Conservation (phyloP, 2,329 filamentous ascomycete genomes). For the Alternaria sp. region DNA sequence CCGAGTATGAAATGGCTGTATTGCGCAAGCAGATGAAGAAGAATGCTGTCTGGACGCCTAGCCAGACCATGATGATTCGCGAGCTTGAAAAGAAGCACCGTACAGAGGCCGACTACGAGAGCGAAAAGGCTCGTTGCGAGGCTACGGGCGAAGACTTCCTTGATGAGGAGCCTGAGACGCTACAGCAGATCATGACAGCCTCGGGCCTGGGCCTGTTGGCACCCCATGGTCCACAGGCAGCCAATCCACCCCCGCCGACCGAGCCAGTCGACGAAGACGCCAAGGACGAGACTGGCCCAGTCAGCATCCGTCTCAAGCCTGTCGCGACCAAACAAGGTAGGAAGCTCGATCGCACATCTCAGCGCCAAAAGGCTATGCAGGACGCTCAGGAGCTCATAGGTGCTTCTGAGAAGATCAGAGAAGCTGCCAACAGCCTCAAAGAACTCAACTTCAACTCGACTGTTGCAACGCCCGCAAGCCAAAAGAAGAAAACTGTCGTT, state of each 20-base stretch:
- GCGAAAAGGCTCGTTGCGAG: slow-evolving; percentile 65
- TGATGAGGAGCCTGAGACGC: slow-evolving; percentile 58
- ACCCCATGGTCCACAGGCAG: slow-evolving; percentile 21
- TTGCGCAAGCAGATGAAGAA: slow-evolving; percentile 90
- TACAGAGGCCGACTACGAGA: slow-evolving; percentile 56
- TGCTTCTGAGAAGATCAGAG: slow-evolving; percentile 44
- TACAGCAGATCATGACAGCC: slow-evolving; percentile 33
- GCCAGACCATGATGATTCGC: slow-evolving; percentile 84
- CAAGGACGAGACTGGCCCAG: slow-evolving; percentile 69
- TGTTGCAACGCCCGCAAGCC: slow-evolving; percentile 29
- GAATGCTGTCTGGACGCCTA: slow-evolving; percentile 85
- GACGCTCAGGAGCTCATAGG: slow-evolving; percentile 50
- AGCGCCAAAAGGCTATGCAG: slow-evolving; percentile 60
- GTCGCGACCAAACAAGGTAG: slow-evolving; percentile 84
- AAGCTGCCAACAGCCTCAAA: slow-evolving; percentile 47
- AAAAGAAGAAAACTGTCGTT: slow-evolving; percentile 33
- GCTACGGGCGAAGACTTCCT: slow-evolving; percentile 73
- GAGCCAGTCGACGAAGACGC: slow-evolving; percentile 25
- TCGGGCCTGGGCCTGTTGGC: slow-evolving; percentile 28
- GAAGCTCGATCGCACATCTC: slow-evolving; percentile 73
- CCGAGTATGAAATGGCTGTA: slow-evolving; percentile 74
- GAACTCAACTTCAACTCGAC: slow-evolving; percentile 42
- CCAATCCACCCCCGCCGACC: slow-evolving; percentile 18
- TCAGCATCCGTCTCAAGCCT: slow-evolving; percentile 78
- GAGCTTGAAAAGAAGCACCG: slow-evolving; percentile 77